Conservation (phyloP, 805 yeast species). For the Saccharomycopsis malanga region DNA sequence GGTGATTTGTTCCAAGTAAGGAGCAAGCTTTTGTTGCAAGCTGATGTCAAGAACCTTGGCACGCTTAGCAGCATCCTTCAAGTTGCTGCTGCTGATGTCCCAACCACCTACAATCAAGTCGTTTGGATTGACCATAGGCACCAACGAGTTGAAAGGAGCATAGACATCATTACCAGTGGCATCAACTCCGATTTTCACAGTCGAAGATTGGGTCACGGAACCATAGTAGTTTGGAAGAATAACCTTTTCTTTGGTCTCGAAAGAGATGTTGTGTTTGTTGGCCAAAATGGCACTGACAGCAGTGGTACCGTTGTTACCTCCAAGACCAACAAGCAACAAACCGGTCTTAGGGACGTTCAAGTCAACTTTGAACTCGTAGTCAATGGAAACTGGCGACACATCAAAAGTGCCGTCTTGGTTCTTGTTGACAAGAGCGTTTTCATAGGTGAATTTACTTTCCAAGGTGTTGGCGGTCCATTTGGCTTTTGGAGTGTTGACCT, state of each 20-base stretch:
- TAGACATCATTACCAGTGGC: slow-evolving; percentile 75
- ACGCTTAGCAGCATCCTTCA: slow-evolving; percentile 75
- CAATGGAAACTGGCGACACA: slow-evolving; percentile 59
- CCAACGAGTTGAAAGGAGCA: slow-evolving; percentile 83
- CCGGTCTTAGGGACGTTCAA: slow-evolving; percentile 80
- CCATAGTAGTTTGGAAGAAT: slow-evolving; percentile 80
- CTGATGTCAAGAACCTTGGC: slow-evolving; percentile 82
- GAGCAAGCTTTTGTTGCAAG: slow-evolving; percentile 67
- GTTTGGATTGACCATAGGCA: slow-evolving; percentile 86
- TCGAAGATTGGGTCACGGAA: slow-evolving; percentile 88
- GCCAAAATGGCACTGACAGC: slow-evolving; percentile 80
- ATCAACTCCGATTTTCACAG: slow-evolving; percentile 85
- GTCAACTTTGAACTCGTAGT: slow-evolving; percentile 83
- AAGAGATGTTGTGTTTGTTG: slow-evolving; percentile 68
- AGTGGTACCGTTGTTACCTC: slow-evolving; percentile 96
- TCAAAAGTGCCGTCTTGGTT: slow-evolving; percentile 12
- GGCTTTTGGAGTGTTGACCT: slow-evolving; percentile 34
- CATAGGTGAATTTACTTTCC: slow-evolving; percentile 39
- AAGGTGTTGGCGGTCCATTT: slow-evolving; percentile 34
- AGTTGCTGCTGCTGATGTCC: slow-evolving; percentile 75
- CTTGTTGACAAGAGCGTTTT: slow-evolving; percentile 36
- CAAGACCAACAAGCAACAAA: slow-evolving; percentile 84
- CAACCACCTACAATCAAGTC: slow-evolving; percentile 90
- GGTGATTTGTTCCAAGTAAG: slow-evolving; percentile 49
- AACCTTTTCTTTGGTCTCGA: slow-evolving; percentile 76